These are phyloP conservation scores for Cupressus sempervirens DNA, from an alignment of 75 land plant genomes.

Conservation along the genomic window DNA sequence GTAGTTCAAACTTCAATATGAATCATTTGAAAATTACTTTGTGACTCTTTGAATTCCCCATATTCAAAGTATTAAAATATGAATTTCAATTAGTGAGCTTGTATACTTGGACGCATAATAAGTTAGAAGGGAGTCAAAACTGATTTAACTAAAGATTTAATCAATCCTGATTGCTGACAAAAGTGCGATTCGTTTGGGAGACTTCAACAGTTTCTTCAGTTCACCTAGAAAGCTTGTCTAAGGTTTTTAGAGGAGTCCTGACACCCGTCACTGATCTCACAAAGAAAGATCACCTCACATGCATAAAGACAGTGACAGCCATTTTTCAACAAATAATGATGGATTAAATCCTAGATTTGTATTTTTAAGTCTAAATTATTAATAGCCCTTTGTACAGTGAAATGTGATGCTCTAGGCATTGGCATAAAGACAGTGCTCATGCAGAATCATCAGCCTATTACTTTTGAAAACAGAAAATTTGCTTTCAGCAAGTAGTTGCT, in stretches of 20 bases:
- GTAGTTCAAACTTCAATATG: neutral
- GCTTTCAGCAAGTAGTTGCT: neutral
- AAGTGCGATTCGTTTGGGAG: neutral
- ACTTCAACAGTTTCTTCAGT: neutral
- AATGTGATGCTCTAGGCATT: neutral
- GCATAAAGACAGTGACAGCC: neutral
- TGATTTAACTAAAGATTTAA: neutral
- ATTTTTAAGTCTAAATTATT: neutral
- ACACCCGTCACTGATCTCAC: neutral
- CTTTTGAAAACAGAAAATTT: neutral
- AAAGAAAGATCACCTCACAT: neutral
- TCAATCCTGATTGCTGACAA: neutral
- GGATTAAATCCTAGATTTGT: neutral
- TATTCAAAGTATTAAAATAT: neutral
- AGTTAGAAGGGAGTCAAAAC: neutral
- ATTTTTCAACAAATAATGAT: neutral
- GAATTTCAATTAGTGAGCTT: neutral
- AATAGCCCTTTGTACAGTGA: neutral
- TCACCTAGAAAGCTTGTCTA: neutral
- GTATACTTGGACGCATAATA: neutral
- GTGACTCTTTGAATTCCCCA: neutral
- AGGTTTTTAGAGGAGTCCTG: neutral
- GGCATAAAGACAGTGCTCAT: neutral
- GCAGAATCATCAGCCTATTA: neutral
- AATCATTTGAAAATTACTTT: neutral